Conservation (phyloP, 768 basidiomycete genomes). For the Amanita jacksonii region DNA sequence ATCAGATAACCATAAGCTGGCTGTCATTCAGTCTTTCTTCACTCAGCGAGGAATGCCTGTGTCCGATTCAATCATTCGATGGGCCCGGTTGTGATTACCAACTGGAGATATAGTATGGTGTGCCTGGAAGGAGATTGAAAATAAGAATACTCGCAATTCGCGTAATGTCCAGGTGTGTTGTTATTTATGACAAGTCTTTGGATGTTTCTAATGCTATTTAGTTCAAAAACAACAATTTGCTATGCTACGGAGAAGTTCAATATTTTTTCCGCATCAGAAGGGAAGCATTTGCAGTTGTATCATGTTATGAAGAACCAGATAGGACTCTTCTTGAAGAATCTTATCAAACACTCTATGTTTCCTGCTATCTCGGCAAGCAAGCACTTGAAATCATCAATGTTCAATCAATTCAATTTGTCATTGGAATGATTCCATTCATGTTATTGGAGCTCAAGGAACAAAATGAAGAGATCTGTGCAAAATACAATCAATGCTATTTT, state of each 20-base stretch:
- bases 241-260: conserved; percentile 3
- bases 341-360: neutral
- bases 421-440: conserved; percentile 7
- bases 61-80: conserved; percentile 1
- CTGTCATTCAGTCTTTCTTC: neutral
- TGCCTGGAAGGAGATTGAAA: conserved; percentile 11
- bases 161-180: conserved; percentile 9
- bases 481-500: no score
- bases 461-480: no score
- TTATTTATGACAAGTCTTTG: conserved; percentile 2
- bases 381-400: neutral
- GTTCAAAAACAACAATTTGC: neutral
- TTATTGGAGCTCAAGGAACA: no score
- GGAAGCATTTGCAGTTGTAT: conserved; percentile 1
- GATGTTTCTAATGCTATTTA: neutral
- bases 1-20: neutral
- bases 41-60: neutral
- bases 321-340: neutral
- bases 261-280: neutral
- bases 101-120: conserved; percentile 15
- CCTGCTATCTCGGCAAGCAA: neutral
- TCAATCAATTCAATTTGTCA: conserved; percentile 1
- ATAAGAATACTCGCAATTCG: conserved; percentile 4
- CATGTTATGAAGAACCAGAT: neutral
- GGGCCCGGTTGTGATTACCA: conserved; percentile 14